Percentiles rank a stretch among this genome's conserved stretches.
These are phyloP conservation scores for Amaranthus tricolor DNA, from an alignment of 179 eudicot genomes.

Conservation along the genomic window DNA sequence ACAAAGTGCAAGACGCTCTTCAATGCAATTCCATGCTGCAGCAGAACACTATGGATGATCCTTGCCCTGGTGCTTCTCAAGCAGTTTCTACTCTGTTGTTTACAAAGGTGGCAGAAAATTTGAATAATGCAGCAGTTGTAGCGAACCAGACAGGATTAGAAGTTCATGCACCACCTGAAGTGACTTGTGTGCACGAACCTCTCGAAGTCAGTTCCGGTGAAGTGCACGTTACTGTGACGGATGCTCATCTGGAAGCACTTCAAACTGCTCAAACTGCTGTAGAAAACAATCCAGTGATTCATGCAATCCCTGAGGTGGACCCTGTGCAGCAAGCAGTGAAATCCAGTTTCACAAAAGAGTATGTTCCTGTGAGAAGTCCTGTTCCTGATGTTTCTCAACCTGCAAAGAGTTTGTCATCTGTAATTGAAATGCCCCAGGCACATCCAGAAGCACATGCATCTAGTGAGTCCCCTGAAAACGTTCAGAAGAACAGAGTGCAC, in stretches of 20 bases:
- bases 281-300: neutral
- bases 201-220: too few species aligned
- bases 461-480: slow-evolving; percentile 10
- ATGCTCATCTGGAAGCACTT: too few species aligned
- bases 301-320: slow-evolving; percentile 33
- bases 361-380: slow-evolving; percentile 46
- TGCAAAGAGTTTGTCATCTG: slow-evolving; percentile 35
- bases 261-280: too few species aligned
- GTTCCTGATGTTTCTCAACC: slow-evolving; percentile 42
- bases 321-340: slow-evolving; percentile 31
- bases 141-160: too few species aligned
- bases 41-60: slow-evolving; percentile 44
- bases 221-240: too few species aligned
- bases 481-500: slow-evolving; percentile 3
- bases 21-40: slow-evolving; percentile 38
- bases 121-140: slow-evolving; percentile 13
- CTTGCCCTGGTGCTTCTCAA: slow-evolving; percentile 46
- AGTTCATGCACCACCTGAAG: too few species aligned
- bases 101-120: slow-evolving; percentile 15
- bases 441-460: neutral
- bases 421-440: slow-evolving; percentile 13
- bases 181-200: too few species aligned
- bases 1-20: slow-evolving; percentile 36
- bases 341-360: slow-evolving; percentile 40
- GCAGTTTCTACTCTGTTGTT: slow-evolving; percentile 32